Base-by-base conservation (phyloP, 2,329 filamentous ascomycete species). In the Nemania sp. region DNA sequence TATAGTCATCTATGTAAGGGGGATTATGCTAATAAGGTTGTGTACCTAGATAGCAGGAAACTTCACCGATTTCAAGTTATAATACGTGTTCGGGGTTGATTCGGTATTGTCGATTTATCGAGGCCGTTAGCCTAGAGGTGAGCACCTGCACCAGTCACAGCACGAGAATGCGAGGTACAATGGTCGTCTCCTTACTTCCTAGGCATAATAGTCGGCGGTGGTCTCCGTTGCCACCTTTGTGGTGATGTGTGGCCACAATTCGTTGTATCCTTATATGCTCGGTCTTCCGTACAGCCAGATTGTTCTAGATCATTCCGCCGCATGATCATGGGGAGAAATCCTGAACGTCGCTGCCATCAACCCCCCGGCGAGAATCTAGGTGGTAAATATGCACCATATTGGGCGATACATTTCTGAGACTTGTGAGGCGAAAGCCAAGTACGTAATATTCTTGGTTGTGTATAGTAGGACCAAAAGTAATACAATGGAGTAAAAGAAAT, bases 1-100 rank as follows among this genome's bases (percentile, higher is more conserved):
- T 32, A n/a, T 54, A 20, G 38, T 22, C 52, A 26, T 20, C 52
- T 54, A 38, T 54, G 52, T 26, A 54, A 32, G 52, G 29, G 24
- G 29, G 38, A 10, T 38, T 29, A 54, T 32, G 29, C 27, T n/a
- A 54, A 20, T 24, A 35, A n/a, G 29, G n/a, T 13, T 38, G 27
- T 38, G 29, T 54, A 32, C 27, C 22, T 54, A 10, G 6, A 6
- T 32, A 54, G 45, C 5, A 49, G 38, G 24, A 18, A 18, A 5
- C 24, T 26, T 52, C 13, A 18, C 38, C 2, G 15, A 41, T 41
- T 41, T 20, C 45, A 49, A 49, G 45, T 49, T 49, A n/a, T 20
- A 49, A 11, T 20, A 11, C n/a, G 45, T 20, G n/a, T 24, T 49
- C 45, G 45, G 45, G 18, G 15, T 15, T 11, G 20, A 32, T 32